Evolutionary conservation across 768 basidiomycete genomes (phyloP).

Genomic region (Porpolomopsis calyptriformis): DNA sequence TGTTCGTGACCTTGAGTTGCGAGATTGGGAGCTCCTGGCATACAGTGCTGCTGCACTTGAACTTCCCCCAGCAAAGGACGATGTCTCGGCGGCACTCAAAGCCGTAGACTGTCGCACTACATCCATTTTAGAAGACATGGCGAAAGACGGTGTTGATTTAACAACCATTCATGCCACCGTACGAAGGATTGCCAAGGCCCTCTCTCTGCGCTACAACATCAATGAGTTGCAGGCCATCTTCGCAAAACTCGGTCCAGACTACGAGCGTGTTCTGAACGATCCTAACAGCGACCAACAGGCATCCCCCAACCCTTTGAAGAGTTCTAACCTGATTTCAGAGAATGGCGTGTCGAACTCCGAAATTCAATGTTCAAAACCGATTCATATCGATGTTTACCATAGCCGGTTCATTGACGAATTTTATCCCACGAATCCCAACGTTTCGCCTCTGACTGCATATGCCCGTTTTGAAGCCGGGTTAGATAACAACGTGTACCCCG

Average conservation of each 20-base stretch:
- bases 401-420: conserved; percentile 9
- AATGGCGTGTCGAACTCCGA: not conserved
- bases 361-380: not conserved
- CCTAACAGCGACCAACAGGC: not conserved
- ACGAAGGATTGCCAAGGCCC: conserved; percentile 17
- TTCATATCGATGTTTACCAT: conserved; percentile 8
- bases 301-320: not conserved
- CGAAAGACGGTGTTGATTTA: conserved; percentile 22
- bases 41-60: conserved; percentile 27
- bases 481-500: conserved; percentile 37
- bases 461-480: conserved; percentile 36
- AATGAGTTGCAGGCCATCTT: conserved; percentile 20
- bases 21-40: conserved; percentile 40
- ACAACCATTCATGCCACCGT: conserved; percentile 18
- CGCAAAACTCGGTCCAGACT: conserved; percentile 23
- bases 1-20: conserved; percentile 21
- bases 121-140: conserved; percentile 33
- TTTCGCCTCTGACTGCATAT: conserved; percentile 33
- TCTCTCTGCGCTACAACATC: conserved; percentile 16
- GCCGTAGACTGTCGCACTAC: conserved; percentile 25
- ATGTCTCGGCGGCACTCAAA: not conserved
- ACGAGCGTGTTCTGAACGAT: conserved; percentile 16
- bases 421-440: conserved; percentile 5
- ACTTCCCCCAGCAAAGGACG: conserved; percentile 3
- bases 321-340: not conserved